phyloP scores from a whole-genome alignment of 805 yeast species.

The Candida pseudofarinosa region DNA sequence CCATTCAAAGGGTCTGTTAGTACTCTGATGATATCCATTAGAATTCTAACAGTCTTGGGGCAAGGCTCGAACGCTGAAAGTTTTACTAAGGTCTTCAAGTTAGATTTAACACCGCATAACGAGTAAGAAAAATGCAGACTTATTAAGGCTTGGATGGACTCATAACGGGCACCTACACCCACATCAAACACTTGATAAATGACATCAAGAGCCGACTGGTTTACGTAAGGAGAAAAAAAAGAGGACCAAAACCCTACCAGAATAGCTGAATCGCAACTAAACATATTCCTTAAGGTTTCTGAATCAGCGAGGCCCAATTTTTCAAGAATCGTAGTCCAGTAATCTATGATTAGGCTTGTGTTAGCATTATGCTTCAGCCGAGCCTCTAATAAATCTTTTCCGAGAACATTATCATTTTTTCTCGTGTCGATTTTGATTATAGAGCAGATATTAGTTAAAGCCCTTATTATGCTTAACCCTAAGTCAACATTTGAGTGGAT shows the following conservation, averaged over 20 bases:
- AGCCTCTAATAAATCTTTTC: constrained; percentile 20
- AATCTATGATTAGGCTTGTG: constrained; percentile 16
- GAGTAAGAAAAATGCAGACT: constrained; percentile 38
- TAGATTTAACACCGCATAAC: constrained; percentile 45
- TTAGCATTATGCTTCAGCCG: constrained; percentile 29
- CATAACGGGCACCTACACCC: constrained; percentile 63
- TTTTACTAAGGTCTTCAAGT: constrained; percentile 41
- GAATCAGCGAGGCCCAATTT: constrained; percentile 31
- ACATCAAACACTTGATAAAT: constrained; percentile 70
- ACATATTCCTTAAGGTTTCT: constrained; percentile 16
- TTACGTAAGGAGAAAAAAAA: constrained; percentile 61
- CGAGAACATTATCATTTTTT: constrained; percentile 12
- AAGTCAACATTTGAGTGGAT: constrained; percentile 11
- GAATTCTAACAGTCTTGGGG: constrained; percentile 66
- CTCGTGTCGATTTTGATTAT: constrained; percentile 20
- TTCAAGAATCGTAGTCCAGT: constrained; percentile 22
- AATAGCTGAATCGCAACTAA: constrained; percentile 25
- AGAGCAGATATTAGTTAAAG: constrained; percentile 15
- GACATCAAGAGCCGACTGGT: constrained; percentile 67
- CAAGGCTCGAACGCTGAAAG: constrained; percentile 64
- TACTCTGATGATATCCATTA: constrained; percentile 67
- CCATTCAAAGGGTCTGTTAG: constrained; percentile 68
- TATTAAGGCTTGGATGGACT: constrained; percentile 61
- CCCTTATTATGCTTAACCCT: constrained; percentile 9
- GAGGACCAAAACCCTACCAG: constrained; percentile 72